Evolutionary conservation across 495 filamentous ascomycete species (phyloP).

Genomic region (Jackrogersella minutella): DNA sequence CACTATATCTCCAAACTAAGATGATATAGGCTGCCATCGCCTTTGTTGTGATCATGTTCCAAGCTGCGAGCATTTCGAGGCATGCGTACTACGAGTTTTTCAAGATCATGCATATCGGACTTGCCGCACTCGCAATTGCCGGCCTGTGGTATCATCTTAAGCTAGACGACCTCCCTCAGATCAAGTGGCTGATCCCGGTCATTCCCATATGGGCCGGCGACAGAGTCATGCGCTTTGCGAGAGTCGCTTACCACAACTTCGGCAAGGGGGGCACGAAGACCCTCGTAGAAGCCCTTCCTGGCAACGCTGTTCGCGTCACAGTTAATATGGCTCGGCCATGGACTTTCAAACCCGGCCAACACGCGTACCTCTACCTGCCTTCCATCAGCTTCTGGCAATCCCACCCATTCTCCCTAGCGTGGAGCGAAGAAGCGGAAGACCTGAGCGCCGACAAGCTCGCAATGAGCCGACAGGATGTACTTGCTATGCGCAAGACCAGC

Average conservation of each 20-base stretch:
- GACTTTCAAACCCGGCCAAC: conserved; percentile 75
- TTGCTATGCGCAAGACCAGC: conserved; percentile 65
- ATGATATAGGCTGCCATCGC: conserved; percentile 59
- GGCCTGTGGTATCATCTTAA: conserved; percentile 75
- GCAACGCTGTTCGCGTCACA: conserved; percentile 72
- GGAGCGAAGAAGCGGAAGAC: conserved; percentile 65
- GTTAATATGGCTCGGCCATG: conserved; percentile 81
- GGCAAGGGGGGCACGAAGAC: conserved; percentile 66
- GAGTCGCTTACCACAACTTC: conserved; percentile 71
- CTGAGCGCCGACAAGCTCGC: conserved; percentile 60
- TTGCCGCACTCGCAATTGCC: conserved; percentile 68
- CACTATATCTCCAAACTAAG: conserved; percentile 28
- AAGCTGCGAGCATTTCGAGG: conserved; percentile 77
- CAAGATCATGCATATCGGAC: conserved; percentile 77
- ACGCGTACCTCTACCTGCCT: conserved; percentile 85
- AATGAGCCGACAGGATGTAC: conserved; percentile 64
- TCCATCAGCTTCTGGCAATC: conserved; percentile 73
- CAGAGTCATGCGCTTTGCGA: conserved; percentile 62
- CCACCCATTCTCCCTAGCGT: conserved; percentile 72
- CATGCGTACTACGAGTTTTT: conserved; percentile 94
- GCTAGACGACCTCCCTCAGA: conserved; percentile 66
- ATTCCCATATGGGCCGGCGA: conserved; percentile 73
- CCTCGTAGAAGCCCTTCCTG: conserved; percentile 69
- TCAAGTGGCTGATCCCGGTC: conserved; percentile 66
- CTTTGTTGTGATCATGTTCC: conserved; percentile 70